phyloP scores from a whole-genome alignment of 2,329 filamentous ascomycete genomes.

The Periglandula ipomoeae region DNA sequence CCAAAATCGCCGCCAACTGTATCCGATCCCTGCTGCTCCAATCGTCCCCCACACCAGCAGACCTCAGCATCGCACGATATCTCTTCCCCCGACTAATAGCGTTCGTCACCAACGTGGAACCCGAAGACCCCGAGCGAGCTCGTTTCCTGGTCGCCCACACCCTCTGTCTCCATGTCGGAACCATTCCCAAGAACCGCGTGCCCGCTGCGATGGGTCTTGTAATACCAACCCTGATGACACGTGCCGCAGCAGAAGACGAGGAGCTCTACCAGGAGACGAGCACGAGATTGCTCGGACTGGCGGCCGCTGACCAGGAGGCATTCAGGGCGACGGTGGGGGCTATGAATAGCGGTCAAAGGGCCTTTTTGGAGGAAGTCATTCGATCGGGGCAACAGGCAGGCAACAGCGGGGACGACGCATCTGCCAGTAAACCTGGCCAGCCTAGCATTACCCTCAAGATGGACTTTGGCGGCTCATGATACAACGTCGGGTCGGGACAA shows the following conservation, averaged over 20 bases:
- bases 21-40: slow-evolving; percentile 73
- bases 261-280: slow-evolving; percentile 64
- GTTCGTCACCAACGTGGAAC: slow-evolving; percentile 61
- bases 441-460: slow-evolving; percentile 92
- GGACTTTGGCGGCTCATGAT: slow-evolving; percentile 58
- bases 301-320: slow-evolving; percentile 58
- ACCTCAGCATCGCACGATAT: slow-evolving; percentile 65
- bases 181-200: slow-evolving; percentile 34
- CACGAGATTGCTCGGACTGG: slow-evolving; percentile 68
- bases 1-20: slow-evolving; percentile 85
- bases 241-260: slow-evolving; percentile 57
- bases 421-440: slow-evolving; percentile 39
- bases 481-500: neutral
- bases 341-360: slow-evolving; percentile 61
- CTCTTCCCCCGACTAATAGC: slow-evolving; percentile 66
- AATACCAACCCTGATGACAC: slow-evolving; percentile 64
- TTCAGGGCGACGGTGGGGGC: slow-evolving; percentile 68
- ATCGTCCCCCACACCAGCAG: slow-evolving; percentile 50
- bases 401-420: slow-evolving; percentile 29
- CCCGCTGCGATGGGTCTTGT: slow-evolving; percentile 64
- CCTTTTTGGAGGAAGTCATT: slow-evolving; percentile 74
- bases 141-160: slow-evolving; percentile 63
- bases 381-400: slow-evolving; percentile 48
- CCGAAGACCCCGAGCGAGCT: slow-evolving; percentile 72
- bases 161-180: slow-evolving; percentile 60